Evolutionary conservation across 1,284 basidiomycete genomes (phyloP).

Genomic region (Calocybe gambosa): DNA sequence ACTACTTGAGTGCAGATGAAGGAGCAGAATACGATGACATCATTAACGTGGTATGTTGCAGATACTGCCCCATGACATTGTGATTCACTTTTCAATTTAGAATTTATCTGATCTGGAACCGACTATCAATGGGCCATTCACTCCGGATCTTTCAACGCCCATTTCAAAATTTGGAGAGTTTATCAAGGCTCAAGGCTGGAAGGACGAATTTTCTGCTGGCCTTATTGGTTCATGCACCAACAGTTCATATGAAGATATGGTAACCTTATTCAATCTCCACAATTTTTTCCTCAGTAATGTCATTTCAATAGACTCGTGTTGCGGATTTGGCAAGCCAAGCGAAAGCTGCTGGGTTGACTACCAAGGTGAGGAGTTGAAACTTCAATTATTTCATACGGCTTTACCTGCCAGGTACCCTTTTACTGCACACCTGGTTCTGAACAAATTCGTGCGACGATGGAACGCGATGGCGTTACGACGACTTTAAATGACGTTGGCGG

Average conservation of each 20-base stretch:
- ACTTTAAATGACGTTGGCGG: slow-evolving; percentile 84
- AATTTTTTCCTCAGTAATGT: neutral
- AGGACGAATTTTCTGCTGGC: slow-evolving; percentile 85
- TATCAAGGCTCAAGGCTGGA: slow-evolving; percentile 83
- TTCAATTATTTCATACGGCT: slow-evolving; percentile 5
- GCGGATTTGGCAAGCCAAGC: slow-evolving; percentile 92
- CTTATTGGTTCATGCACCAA: slow-evolving; percentile 99
- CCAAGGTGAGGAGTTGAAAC: slow-evolving; percentile 45
- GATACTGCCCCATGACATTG: neutral
- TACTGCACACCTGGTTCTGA: slow-evolving; percentile 97
- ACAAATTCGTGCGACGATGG: slow-evolving; percentile 96
- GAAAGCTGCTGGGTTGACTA: slow-evolving; percentile 72
- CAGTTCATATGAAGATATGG: slow-evolving; percentile 95
- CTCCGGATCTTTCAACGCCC: slow-evolving; percentile 94
- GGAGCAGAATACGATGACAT: slow-evolving; percentile 95
- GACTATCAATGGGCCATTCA: slow-evolving; percentile 96
- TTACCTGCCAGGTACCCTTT: slow-evolving; percentile 69
- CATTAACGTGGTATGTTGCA: slow-evolving; percentile 78
- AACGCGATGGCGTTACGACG: slow-evolving; percentile 85
- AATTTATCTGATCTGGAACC: slow-evolving; percentile 92
- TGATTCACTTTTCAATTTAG: slow-evolving; percentile 29
- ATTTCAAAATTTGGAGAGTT: slow-evolving; percentile 87
- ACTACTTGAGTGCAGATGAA: slow-evolving; percentile 81
- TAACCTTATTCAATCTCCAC: slow-evolving; percentile 21
- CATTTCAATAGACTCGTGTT: slow-evolving; percentile 61